Base-by-base conservation (phyloP, 805 yeast genomes). In the Spathaspora sp. region DNA sequence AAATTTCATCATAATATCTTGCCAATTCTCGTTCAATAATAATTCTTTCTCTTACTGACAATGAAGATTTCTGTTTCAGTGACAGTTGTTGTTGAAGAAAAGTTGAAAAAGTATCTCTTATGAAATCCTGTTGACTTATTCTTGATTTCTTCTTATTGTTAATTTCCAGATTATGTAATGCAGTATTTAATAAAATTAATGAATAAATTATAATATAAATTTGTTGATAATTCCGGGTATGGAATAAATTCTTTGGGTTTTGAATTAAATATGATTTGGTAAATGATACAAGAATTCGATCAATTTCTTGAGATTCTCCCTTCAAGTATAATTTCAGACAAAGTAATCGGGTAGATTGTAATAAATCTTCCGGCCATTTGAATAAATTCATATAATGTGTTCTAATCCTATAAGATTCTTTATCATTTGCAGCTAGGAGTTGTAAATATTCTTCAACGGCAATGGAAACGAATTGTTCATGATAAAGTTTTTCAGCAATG, bases 251-350 rank as follows among this genome's bases (percentile, higher is more conserved):
- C 50, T 59, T 68, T 18, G 75, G 79, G 68, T 72, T 81, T 70
- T 65, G 78, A 28, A 64, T 64, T 19, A 74, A 69, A 85, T 92
- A 89, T 49, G 84, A 78, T 49, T 73, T 72, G 17, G 94, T 80
- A 61, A 88, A 85, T 2, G 84, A 76, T 44, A 86, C 85, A 51
- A 90, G 69, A 29, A 89, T 78, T 47, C 88, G 77, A 66, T 89
- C 94, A 49, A 89, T 82, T 60, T 86, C 87, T 59, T 87, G 92
- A 2, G 94, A 83, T 67, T 90, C 96, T 6, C 93, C 96, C 60
- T 82, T 82, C 59, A 90, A 76, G 66, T 85, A 86, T n/a, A 89
- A 62, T 56, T 76, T 80, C 39, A 78, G 76, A 57, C 96, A 89
- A 31, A 89, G 69, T 44, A 66, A 65, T 31, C 90, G 70, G 16